Percentiles rank a stretch among this genome's conserved stretches.
Conservation (phyloP, 2,329 filamentous ascomycete genomes). For the Simplicillium sp. region DNA sequence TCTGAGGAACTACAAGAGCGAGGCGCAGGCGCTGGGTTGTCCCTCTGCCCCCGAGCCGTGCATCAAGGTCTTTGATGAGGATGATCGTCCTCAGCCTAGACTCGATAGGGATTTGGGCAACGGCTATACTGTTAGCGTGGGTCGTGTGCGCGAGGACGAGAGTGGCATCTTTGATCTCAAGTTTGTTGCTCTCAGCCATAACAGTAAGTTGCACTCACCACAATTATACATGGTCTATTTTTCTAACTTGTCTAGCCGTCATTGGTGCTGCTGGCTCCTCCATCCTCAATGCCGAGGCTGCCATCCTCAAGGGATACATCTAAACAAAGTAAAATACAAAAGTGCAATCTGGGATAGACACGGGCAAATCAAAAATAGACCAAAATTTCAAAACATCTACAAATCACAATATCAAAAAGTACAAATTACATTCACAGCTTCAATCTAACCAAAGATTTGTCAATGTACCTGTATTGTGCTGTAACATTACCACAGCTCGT, state of each 20-base stretch:
- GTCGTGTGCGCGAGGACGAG: conserved; percentile 75
- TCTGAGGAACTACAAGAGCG: conserved; percentile 69
- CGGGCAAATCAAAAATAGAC: not conserved
- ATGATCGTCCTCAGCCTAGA: conserved; percentile 82
- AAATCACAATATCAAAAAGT: no score
- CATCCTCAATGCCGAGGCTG: conserved; percentile 89
- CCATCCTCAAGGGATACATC: conserved; percentile 79
- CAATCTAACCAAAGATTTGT: no score
- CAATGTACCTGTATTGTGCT: no score
- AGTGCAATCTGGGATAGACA: not conserved
- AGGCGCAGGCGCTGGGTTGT: conserved; percentile 76
- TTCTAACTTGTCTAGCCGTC: conserved; percentile 47
- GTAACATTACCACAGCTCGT: no score
- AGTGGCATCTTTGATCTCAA: conserved; percentile 89
- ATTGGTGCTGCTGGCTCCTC: conserved; percentile 95
- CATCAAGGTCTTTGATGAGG: conserved; percentile 83
- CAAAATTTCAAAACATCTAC: not conserved
- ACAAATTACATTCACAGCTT: no score
- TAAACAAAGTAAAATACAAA: conserved; percentile 25
- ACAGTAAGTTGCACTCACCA: conserved; percentile 35
- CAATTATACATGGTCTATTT: not conserved
- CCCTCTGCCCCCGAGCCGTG: conserved; percentile 74
- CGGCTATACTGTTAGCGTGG: conserved; percentile 87
- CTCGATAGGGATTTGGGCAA: conserved; percentile 77
- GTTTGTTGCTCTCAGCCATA: conserved; percentile 86